Evolutionary conservation across 257 asterid species (phyloP), one percentile per base, ranked within the genome.

Genomic region (Euphrasia confusa): DNA sequence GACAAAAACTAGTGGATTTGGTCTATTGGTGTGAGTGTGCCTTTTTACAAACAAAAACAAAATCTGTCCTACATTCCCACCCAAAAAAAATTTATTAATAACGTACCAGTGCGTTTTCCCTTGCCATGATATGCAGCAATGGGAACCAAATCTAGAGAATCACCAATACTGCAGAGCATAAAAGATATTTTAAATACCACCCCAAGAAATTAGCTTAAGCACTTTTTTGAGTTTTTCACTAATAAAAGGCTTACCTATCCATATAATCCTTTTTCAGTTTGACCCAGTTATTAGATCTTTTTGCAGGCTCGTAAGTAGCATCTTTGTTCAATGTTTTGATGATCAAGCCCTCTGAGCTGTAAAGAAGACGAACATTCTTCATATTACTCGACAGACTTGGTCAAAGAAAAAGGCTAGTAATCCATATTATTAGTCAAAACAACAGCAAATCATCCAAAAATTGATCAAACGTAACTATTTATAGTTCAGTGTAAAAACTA

Each of bases 131-230:
- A 93, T 72, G 94, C 97, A 56, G 89, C 99, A 74, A 89, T 87
- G n/a, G 96, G 99, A 45, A 87, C 97, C 92, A 93, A 79, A 80
- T 93, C 99, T 70, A 93, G 70, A 1, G 97, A 93, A 80, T 93
- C 99, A 2, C 95, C 97, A 69, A 84, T 75, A 68, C 97, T 93
- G 92, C 68, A 78, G 64, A 68, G 59, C 55, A 73, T 35, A 67
- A n/a, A 60, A n/a, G 61, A 32, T 54, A 64, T 28, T 12, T 21
- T 45, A 45, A 65, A 65, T 12, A 11, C 45, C 45, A 75, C 27
- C 59, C 45, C 56, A 35, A 39, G 18, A 37, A 30, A 56, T 47
- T 37, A 61, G 73, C 65, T 62, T 49, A 68, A 44, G 56, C 60
- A 59, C 21, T 52, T 37, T 8, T 26, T 53, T 14, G 24, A 72